Evolutionary conservation across 2,329 filamentous ascomycete genomes (phyloP).

Genomic region (Penicillium freii): DNA sequence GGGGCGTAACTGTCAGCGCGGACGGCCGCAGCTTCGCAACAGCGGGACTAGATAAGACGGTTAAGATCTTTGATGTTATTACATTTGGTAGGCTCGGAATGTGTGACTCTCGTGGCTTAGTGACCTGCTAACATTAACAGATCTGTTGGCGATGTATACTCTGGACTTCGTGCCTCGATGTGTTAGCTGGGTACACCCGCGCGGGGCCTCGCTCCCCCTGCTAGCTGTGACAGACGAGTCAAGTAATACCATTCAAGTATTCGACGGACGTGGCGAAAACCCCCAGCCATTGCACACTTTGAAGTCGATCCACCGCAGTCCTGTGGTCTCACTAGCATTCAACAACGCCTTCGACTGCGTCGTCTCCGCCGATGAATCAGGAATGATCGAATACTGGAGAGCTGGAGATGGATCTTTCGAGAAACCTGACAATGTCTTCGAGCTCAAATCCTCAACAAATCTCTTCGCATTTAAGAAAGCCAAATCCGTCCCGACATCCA

Average conservation of each 20-base stretch:
- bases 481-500: slow-evolving; percentile 76
- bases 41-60: slow-evolving; percentile 59
- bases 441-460: slow-evolving; percentile 89
- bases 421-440: slow-evolving; percentile 87
- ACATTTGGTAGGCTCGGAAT: slow-evolving; percentile 61
- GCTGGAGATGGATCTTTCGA: slow-evolving; percentile 72
- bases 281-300: slow-evolving; percentile 73
- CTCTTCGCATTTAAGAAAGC: slow-evolving; percentile 97
- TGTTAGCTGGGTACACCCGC: slow-evolving; percentile 87
- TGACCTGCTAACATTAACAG: slow-evolving; percentile 38
- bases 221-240: slow-evolving; percentile 77
- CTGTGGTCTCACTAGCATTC: slow-evolving; percentile 82
- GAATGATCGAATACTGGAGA: slow-evolving; percentile 97
- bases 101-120: neutral
- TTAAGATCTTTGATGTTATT: slow-evolving; percentile 63
- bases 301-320: slow-evolving; percentile 73
- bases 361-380: slow-evolving; percentile 79
- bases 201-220: slow-evolving; percentile 81
- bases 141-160: slow-evolving; percentile 78
- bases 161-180: slow-evolving; percentile 72
- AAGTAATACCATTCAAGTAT: slow-evolving; percentile 73
- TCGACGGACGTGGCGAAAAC: slow-evolving; percentile 84
- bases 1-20: slow-evolving; percentile 76
- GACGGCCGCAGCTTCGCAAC: slow-evolving; percentile 95
- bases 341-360: slow-evolving; percentile 89